Evolutionary conservation across 2,329 filamentous ascomycete species (phyloP).

Genomic region (Beauveria rudraprayagi): DNA sequence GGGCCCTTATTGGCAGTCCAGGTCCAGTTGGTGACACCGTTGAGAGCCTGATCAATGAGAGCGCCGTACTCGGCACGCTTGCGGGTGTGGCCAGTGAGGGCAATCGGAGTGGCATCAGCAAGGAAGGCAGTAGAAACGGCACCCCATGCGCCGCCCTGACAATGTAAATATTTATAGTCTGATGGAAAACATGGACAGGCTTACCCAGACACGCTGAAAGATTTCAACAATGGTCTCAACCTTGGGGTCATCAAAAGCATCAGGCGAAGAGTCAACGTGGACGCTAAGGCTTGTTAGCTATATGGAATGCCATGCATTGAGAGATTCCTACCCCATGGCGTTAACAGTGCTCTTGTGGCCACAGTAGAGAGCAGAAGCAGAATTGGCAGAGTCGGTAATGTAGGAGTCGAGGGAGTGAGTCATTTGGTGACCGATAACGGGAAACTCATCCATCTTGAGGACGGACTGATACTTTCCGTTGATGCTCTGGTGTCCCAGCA

Average conservation of each 20-base stretch:
- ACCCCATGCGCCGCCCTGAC: conserved; percentile 46
- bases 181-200: conserved; percentile 20
- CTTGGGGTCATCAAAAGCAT: conserved; percentile 75
- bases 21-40: conserved; percentile 70
- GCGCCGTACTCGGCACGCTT: conserved; percentile 60
- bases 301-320: not conserved
- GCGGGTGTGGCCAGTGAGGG: conserved; percentile 64
- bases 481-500: conserved; percentile 73
- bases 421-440: conserved; percentile 82
- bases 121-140: conserved; percentile 74
- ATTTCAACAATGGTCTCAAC: conserved; percentile 77
- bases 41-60: conserved; percentile 67
- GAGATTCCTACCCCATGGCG: conserved; percentile 53
- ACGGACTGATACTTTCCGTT: conserved; percentile 75
- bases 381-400: conserved; percentile 84
- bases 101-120: conserved; percentile 75
- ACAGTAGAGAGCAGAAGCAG: conserved; percentile 70
- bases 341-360: conserved; percentile 82
- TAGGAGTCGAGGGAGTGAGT: conserved; percentile 78
- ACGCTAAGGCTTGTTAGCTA: conserved; percentile 32
- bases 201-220: conserved; percentile 59
- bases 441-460: conserved; percentile 75
- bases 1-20: conserved; percentile 70
- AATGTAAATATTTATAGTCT: conserved; percentile 10
- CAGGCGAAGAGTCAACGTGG: conserved; percentile 67